Base-by-base conservation (phyloP, 371 early-diverging fungal genomes). In the Entomophthora muscae region DNA sequence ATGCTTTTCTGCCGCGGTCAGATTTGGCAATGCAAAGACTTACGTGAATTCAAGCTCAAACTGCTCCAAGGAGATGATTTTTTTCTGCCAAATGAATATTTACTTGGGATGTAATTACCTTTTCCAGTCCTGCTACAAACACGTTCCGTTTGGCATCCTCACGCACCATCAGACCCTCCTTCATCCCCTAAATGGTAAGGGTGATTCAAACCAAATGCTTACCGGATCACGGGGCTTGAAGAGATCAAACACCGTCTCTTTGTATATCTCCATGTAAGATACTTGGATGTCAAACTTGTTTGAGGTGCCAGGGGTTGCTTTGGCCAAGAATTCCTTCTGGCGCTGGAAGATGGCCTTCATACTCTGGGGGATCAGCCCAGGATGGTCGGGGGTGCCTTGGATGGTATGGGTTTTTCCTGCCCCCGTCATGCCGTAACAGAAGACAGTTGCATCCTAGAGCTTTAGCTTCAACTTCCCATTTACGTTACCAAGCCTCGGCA, bases 381-480 rank as follows among this genome's bases (percentile, higher is more conserved):
- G 82, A 12, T 77, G 71, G 17, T 56, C 52, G 24, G 65, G 70
- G 0, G 66, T 68, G 1, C 79, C 81, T 71, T 74, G 81, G 71
- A 86, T 83, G 0, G 87, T 86, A 64, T 82, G 74, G 3, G 85
- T 88, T 63, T 87, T 86, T 67, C 69, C 70, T 51, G 79, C 76
- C 0, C 85, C 85, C 0, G 85, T 85, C 52, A 80, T 81, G 1
- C 88, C 88, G 66, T 86, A 86, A 64, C 80, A 80, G 64, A 88
- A 82, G 53, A 86, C 75, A 1, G 84, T 84, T 0, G 83, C 74
- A 51, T 79, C 71, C 72, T 71, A 64, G 17, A 23, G n/a, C n/a
- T 0, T 56, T 12, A 13, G n/a, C 52, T 30, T 21, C 5, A 22
- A 7, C 22, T 32, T 30, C 2, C 55, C 52, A 23, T n/a, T 24